phyloP scores from a whole-genome alignment of 805 yeast genomes.

The Barnettozyma wickerhamii region DNA sequence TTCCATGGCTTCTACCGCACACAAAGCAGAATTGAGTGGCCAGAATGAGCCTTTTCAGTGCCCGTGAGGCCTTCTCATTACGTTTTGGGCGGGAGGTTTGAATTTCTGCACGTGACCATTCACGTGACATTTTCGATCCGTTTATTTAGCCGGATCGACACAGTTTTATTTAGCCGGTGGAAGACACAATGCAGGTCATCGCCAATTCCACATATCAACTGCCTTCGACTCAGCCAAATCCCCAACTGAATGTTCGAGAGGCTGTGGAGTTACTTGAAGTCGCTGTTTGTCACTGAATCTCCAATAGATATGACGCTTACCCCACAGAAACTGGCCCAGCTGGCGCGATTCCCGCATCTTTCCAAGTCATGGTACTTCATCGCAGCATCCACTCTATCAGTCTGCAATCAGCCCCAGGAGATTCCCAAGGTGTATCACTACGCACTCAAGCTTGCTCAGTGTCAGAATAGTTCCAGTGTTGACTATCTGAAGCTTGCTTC shows the following conservation, averaged over 20 bases:
- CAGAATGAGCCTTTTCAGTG: no score
- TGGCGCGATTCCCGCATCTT: conserved; percentile 53
- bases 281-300: background rate
- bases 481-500: conserved; percentile 11
- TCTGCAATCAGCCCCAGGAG: conserved; percentile 78
- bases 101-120: no score
- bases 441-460: conserved; percentile 39
- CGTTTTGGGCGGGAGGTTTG: no score
- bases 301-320: conserved; percentile 34
- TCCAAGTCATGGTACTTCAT: conserved; percentile 66
- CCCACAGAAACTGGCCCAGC: conserved; percentile 47
- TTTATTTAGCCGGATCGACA: no score
- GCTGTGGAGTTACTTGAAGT: background rate
- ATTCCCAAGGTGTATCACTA: conserved; percentile 71
- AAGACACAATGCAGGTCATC: no score
- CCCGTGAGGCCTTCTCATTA: no score
- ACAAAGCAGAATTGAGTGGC: no score
- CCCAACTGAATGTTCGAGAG: background rate
- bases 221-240: no score
- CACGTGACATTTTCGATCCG: no score
- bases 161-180: no score
- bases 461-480: background rate
- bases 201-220: no score
- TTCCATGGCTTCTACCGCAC: no score
- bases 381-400: conserved; percentile 78